These are phyloP conservation scores for Sordaria brevicollis DNA, from an alignment of 495 filamentous ascomycete species.

Conservation along the genomic window DNA sequence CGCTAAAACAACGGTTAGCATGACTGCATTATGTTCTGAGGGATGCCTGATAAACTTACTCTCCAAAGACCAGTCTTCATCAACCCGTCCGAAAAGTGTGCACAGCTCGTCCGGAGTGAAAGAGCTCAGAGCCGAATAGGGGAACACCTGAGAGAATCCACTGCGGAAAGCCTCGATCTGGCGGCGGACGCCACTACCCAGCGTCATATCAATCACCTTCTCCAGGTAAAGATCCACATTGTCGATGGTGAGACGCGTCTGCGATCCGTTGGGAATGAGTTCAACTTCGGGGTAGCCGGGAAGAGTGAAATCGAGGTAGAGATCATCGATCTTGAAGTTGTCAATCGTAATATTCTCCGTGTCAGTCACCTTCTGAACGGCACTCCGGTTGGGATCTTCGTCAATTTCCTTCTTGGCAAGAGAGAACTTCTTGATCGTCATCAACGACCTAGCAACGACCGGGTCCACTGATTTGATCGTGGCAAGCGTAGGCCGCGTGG, in stretches of 20 bases:
- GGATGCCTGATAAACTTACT: constrained; percentile 47
- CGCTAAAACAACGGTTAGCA: constrained; percentile 39
- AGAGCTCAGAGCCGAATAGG: constrained; percentile 80
- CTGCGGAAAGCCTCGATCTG: constrained; percentile 86
- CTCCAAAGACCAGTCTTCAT: constrained; percentile 97
- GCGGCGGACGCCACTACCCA: constrained; percentile 74
- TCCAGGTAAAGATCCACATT: constrained; percentile 85
- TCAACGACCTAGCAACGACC: constrained; percentile 74
- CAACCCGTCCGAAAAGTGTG: constrained; percentile 84
- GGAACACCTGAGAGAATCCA: constrained; percentile 95
- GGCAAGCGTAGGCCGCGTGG: constrained; percentile 79
- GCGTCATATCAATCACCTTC: constrained; percentile 80
- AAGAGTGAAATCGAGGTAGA: constrained; percentile 86
- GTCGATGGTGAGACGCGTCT: constrained; percentile 69
- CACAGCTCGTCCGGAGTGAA: constrained; percentile 97
- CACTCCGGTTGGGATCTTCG: constrained; percentile 49
- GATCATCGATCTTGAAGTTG: constrained; percentile 69
- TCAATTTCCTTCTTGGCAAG: constrained; percentile 73
- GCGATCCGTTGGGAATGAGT: constrained; percentile 61
- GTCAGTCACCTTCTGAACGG: constrained; percentile 58
- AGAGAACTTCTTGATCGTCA: constrained; percentile 80
- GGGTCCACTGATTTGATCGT: constrained; percentile 84
- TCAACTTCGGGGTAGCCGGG: constrained; percentile 90
- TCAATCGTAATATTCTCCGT: constrained; percentile 60
- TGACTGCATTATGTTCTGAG: background rate